phyloP scores from a whole-genome alignment of 495 filamentous ascomycete genomes.

The Massariosphaeria phaeospora region DNA sequence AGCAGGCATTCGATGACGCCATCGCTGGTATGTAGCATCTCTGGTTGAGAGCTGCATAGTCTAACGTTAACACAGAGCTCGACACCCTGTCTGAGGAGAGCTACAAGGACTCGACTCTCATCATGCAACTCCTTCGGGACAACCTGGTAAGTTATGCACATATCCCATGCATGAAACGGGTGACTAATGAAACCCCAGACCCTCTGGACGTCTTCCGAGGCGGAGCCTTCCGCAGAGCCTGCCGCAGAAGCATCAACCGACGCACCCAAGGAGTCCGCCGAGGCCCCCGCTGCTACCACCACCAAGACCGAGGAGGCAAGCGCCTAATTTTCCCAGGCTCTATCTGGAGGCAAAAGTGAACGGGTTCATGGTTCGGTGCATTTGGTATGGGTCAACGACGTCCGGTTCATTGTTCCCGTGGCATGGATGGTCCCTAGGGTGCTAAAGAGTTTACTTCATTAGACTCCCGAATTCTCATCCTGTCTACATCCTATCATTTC shows the following conservation, averaged over 20 bases:
- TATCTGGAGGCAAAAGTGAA: constrained; percentile 27
- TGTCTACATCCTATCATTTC: constrained; percentile 13
- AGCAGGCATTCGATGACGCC: constrained; percentile 98
- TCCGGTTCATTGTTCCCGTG: constrained; percentile 19
- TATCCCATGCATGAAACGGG: background rate
- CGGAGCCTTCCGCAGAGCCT: constrained; percentile 52
- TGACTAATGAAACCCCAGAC: constrained; percentile 54
- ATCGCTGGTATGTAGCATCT: constrained; percentile 57
- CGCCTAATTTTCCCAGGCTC: constrained; percentile 20
- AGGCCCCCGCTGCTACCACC: constrained; percentile 29
- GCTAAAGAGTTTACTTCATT: constrained; percentile 22
- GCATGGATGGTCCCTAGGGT: constrained; percentile 23
- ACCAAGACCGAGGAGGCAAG: constrained; percentile 30
- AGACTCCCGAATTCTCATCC: constrained; percentile 30
- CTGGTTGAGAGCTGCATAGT: background rate
- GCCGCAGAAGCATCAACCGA: constrained; percentile 17
- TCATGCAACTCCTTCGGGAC: constrained; percentile 99
- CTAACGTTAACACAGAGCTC: constrained; percentile 60
- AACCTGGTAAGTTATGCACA: constrained; percentile 74
- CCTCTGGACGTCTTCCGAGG: constrained; percentile 98
- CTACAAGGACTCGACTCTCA: constrained; percentile 99
- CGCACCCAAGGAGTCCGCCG: constrained; percentile 12
- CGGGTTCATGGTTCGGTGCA: constrained; percentile 33
- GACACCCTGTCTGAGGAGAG: constrained; percentile 98
- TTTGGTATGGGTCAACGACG: constrained; percentile 30